A percentile compares a stretch with the other conserved stretches of the same genome.
Conservation (phyloP, 805 yeast species). For the Myxozyma geophila region DNA sequence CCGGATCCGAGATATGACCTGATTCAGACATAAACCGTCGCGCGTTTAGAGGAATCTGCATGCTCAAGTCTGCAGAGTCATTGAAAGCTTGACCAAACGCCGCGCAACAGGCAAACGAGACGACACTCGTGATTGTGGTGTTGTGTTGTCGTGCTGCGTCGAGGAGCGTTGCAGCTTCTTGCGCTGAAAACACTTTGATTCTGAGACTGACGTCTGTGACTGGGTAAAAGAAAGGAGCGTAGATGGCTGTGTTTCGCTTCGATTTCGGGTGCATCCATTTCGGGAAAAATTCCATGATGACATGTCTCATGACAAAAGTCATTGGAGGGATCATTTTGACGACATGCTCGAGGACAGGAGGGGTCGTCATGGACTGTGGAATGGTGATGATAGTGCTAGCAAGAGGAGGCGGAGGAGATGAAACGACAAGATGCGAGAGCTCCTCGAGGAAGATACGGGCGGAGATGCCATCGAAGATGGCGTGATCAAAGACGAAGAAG, state of each 20-base stretch:
- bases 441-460: slow-evolving; percentile 10
- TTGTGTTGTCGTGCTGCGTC: slow-evolving; percentile 2
- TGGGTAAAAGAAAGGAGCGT: slow-evolving; percentile 8
- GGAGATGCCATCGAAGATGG: slow-evolving; percentile 21
- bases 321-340: slow-evolving; percentile 11
- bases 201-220: background rate
- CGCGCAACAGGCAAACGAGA: background rate
- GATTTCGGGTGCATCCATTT: background rate
- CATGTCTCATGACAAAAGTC: background rate
- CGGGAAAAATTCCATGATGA: background rate
- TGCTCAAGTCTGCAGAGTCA: background rate
- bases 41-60: slow-evolving; percentile 22
- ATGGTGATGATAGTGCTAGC: background rate
- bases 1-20: background rate
- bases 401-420: background rate
- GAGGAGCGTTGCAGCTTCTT: slow-evolving; percentile 1
- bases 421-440: background rate
- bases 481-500: slow-evolving; percentile 21
- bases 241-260: background rate
- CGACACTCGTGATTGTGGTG: slow-evolving; percentile 23
- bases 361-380: background rate
- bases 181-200: background rate
- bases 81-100: slow-evolving; percentile 12
- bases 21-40: slow-evolving; percentile 18
- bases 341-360: slow-evolving; percentile 1